A percentile compares a stretch with the other conserved stretches of the same genome.
phyloP scores from a whole-genome alignment of 352 stramenopile genomes.

The Phytophthora aleatoria region DNA sequence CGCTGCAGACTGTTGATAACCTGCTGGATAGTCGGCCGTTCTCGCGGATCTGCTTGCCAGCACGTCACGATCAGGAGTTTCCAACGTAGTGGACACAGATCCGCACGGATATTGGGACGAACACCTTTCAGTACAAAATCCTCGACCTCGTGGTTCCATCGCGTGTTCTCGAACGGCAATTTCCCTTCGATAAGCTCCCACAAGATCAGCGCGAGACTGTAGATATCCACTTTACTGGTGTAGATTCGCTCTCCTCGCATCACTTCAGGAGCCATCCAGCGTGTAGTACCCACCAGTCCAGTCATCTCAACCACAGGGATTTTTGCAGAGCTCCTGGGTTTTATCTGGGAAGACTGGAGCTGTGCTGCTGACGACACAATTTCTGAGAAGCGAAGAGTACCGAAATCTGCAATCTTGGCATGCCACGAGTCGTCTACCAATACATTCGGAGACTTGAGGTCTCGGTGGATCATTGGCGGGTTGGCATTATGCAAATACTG shows the following conservation, averaged over 20 bases:
- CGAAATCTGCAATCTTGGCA: conserved; percentile 92
- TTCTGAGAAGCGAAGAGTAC: conserved; percentile 84
- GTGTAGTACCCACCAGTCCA: conserved; percentile 85
- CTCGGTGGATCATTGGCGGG: conserved; percentile 90
- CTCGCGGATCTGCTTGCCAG: conserved; percentile 81
- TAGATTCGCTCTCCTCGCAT: conserved; percentile 88
- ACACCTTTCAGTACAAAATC: conserved; percentile 76
- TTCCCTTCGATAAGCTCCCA: conserved; percentile 90
- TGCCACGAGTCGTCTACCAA: conserved; percentile 90
- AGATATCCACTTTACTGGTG: conserved; percentile 91
- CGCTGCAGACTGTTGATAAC: conserved; percentile 85
- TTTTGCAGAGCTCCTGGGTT: conserved; percentile 25
- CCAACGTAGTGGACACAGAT: conserved; percentile 79
- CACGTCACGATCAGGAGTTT: conserved; percentile 80
- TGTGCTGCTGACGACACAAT: conserved; percentile 77
- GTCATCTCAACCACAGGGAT: conserved; percentile 75
- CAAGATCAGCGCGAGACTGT: conserved; percentile 85
- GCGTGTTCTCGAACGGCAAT: conserved; percentile 79
- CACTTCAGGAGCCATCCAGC: conserved; percentile 91
- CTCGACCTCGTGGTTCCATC: conserved; percentile 89
- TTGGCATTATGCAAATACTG: conserved; percentile 92
- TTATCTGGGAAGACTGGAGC: conserved; percentile 42
- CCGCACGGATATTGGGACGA: conserved; percentile 64
- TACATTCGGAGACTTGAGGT: conserved; percentile 92
- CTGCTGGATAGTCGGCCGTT: conserved; percentile 86